These are phyloP conservation scores for Arctium minus DNA, from an alignment of 129 eudicot species.

Conservation along the genomic window DNA sequence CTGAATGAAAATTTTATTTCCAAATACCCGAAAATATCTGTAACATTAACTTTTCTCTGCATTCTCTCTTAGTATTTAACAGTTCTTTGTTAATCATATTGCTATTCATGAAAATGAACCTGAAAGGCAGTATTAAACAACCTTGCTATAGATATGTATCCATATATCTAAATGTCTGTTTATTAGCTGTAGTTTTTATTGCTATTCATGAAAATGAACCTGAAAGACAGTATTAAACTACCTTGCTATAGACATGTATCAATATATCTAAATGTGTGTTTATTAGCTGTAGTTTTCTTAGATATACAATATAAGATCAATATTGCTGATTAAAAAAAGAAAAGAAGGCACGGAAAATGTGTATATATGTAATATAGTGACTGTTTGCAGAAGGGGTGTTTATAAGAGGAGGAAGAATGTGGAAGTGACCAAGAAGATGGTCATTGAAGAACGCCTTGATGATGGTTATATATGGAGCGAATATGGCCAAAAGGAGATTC, in stretches of 20 bases:
- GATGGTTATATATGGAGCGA: constrained; percentile 13
- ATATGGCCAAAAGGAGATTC: neutral
- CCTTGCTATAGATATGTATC: neutral
- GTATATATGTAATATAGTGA: neutral
- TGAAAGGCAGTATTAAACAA: neutral
- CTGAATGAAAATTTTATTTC: neutral
- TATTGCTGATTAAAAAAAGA: neutral
- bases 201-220: neutral
- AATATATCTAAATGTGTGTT: neutral
- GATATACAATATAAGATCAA: neutral
- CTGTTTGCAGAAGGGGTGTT: neutral
- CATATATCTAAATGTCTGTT: neutral
- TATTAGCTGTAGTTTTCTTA: neutral
- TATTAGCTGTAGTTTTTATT: no score
- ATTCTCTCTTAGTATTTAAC: neutral
- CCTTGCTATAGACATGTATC: neutral
- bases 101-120: neutral
- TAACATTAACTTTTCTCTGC: neutral
- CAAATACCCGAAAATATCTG: neutral
- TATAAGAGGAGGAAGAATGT: neutral
- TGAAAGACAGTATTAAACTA: neutral
- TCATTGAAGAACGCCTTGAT: neutral
- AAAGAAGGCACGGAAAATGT: neutral
- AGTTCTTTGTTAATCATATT: neutral
- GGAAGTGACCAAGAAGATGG: neutral